Conservation (phyloP, 73 alveolate species). For the Tetrahymena elliotti region DNA sequence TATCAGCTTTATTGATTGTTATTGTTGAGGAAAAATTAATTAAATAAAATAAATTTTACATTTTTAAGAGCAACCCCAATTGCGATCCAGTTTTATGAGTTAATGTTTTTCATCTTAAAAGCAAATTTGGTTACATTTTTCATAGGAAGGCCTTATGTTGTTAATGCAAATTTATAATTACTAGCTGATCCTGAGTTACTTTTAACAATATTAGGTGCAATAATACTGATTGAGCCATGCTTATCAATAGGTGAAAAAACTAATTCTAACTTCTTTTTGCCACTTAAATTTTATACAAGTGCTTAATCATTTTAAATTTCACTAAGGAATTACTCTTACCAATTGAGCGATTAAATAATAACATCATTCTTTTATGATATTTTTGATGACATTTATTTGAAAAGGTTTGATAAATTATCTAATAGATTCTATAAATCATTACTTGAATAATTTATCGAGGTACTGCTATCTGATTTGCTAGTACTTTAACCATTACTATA, state of each 20-base stretch:
- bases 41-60: neutral
- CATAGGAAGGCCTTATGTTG: neutral
- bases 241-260: neutral
- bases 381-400: neutral
- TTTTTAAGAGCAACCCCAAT: neutral
- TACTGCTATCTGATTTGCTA: neutral
- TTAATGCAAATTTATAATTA: neutral
- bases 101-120: neutral
- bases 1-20: neutral
- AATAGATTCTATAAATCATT: neutral
- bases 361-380: neutral
- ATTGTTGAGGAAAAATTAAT: neutral
- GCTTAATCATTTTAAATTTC: neutral
- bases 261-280: neutral
- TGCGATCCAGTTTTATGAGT: neutral
- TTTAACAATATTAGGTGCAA: neutral
- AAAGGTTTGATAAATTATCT: neutral
- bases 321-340: neutral
- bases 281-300: neutral
- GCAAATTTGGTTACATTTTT: neutral
- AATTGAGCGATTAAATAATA: neutral
- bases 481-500: neutral
- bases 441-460: neutral
- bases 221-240: neutral
- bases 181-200: neutral